Conservation (phyloP, 768 basidiomycete genomes). For the Leccinum pellstonianum region DNA sequence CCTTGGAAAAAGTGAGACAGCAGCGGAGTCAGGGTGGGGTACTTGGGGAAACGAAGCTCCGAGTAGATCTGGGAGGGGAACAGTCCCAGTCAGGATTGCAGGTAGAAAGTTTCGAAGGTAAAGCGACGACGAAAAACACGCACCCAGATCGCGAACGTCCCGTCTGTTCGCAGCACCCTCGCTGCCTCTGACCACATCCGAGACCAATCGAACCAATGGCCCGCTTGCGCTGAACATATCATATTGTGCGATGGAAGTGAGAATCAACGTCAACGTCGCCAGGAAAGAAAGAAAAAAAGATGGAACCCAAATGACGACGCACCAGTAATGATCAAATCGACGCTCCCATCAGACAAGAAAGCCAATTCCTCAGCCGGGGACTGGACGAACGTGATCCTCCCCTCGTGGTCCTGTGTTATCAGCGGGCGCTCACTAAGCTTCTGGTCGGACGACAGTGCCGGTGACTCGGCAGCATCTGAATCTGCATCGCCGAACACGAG, state of each 20-base stretch:
- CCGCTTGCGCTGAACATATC: conserved; percentile 60
- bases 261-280: not conserved
- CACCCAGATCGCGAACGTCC: conserved; percentile 76
- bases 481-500: conserved; percentile 14
- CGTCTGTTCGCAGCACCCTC: conserved; percentile 56
- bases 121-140: conserved; percentile 14
- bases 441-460: not conserved
- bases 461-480: not conserved
- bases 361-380: conserved; percentile 55
- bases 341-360: conserved; percentile 49
- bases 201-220: conserved; percentile 81
- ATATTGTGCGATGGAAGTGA: not conserved
- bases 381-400: conserved; percentile 36
- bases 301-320: not conserved
- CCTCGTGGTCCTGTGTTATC: not conserved
- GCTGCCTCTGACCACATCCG: conserved; percentile 68
- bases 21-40: conserved; percentile 54
- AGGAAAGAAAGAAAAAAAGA: not conserved
- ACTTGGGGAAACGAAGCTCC: conserved; percentile 65
- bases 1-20: conserved; percentile 68
- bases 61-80: conserved; percentile 50
- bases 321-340: conserved; percentile 70
- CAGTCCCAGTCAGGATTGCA: no score
- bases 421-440: not conserved
- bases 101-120: not conserved